phyloP scores from a whole-genome alignment of 805 yeast genomes.

The Candida dendrica region DNA sequence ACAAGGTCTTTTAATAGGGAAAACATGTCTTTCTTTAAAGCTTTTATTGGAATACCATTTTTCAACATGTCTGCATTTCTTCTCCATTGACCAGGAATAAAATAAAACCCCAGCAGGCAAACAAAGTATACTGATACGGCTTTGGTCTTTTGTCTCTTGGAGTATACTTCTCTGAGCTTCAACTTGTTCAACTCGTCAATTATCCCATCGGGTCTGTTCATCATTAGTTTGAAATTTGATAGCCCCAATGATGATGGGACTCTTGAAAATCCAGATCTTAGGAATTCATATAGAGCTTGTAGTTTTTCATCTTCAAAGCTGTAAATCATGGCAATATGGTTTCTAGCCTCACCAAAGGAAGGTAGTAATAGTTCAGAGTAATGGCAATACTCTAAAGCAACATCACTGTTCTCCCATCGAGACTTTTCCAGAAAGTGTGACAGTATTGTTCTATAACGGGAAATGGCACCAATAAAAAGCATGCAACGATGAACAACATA shows the following conservation, averaged over 20 bases:
- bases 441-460: slow-evolving; percentile 44
- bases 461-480: slow-evolving; percentile 49
- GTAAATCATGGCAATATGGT: slow-evolving; percentile 50
- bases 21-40: slow-evolving; percentile 27
- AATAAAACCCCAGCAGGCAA: slow-evolving; percentile 35
- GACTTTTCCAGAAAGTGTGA: slow-evolving; percentile 24
- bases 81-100: slow-evolving; percentile 35
- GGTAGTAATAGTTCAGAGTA: slow-evolving; percentile 54
- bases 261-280: slow-evolving; percentile 37
- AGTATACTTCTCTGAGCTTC: slow-evolving; percentile 6
- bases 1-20: slow-evolving; percentile 13
- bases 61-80: slow-evolving; percentile 16
- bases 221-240: slow-evolving; percentile 26
- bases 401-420: slow-evolving; percentile 33
- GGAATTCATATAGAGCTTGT: slow-evolving; percentile 34
- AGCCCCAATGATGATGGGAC: slow-evolving; percentile 31
- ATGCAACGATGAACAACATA: slow-evolving; percentile 42
- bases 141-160: slow-evolving; percentile 9
- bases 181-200: slow-evolving; percentile 21
- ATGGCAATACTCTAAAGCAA: slow-evolving; percentile 40
- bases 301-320: slow-evolving; percentile 25
- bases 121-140: slow-evolving; percentile 19
- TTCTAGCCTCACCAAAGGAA: slow-evolving; percentile 60
- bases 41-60: slow-evolving; percentile 23
- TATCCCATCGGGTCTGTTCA: slow-evolving; percentile 25